phyloP scores from a whole-genome alignment of 495 filamentous ascomycete genomes.

The Penicillium roqueforti region DNA sequence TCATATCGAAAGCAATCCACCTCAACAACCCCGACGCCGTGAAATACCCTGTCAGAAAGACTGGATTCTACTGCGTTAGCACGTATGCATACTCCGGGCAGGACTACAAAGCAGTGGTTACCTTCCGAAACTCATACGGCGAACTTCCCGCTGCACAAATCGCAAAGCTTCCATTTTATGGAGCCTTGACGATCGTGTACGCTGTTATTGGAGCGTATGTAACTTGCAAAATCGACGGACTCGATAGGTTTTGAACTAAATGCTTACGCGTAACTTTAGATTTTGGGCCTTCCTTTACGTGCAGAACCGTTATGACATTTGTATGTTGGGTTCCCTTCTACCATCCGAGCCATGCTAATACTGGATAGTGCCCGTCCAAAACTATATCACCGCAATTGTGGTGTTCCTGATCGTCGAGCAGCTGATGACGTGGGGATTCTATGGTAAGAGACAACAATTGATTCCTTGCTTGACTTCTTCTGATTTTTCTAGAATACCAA shows the following conservation, averaged over 20 bases:
- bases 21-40: constrained; percentile 69
- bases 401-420: constrained; percentile 94
- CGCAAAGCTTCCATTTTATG: constrained; percentile 96
- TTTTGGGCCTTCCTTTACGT: constrained; percentile 97
- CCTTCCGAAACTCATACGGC: constrained; percentile 93
- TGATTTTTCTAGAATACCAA: constrained; percentile 63
- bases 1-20: constrained; percentile 76
- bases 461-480: neutral
- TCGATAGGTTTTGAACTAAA: neutral
- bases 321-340: constrained; percentile 40
- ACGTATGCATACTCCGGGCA: constrained; percentile 59
- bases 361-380: constrained; percentile 81
- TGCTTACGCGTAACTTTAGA: constrained; percentile 32
- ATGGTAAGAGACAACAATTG: constrained; percentile 41
- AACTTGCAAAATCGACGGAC: neutral
- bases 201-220: constrained; percentile 73
- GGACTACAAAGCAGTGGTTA: constrained; percentile 74
- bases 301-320: constrained; percentile 88
- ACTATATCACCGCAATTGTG: constrained; percentile 97
- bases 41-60: constrained; percentile 78
- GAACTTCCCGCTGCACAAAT: constrained; percentile 95
- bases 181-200: constrained; percentile 89
- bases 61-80: constrained; percentile 94
- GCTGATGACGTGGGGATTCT: constrained; percentile 98
- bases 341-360: constrained; percentile 29